Evolutionary conservation across 768 basidiomycete species (phyloP).

Genomic region (Phaeotremella skinneri): DNA sequence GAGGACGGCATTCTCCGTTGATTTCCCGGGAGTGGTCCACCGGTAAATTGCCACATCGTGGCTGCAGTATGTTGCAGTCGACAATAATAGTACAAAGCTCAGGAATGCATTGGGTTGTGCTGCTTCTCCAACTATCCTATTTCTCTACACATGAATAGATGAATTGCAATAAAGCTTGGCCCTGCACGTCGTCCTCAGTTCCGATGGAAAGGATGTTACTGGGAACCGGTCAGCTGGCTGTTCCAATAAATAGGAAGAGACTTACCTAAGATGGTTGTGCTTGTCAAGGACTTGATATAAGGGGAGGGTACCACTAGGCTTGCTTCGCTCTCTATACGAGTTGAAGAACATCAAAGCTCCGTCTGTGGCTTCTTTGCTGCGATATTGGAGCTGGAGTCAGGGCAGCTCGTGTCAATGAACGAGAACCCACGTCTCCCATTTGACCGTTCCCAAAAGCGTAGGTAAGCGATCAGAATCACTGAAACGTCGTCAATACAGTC

Average conservation of each 20-base stretch:
- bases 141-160: background rate
- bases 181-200: background rate
- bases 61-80: no score
- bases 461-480: background rate
- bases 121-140: no score
- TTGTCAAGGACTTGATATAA: background rate
- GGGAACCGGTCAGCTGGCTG: background rate
- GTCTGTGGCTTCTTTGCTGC: background rate
- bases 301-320: background rate
- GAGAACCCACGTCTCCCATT: background rate
- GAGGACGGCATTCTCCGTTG: no score
- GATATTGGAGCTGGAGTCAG: background rate
- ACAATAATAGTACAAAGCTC: no score
- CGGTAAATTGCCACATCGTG: no score
- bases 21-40: no score
- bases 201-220: background rate
- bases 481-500: no score
- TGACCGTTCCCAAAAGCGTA: background rate
- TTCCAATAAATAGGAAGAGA: background rate
- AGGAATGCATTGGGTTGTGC: no score
- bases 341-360: conserved; percentile 1
- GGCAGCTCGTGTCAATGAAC: no score
- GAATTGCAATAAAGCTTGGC: background rate
- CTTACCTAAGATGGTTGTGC: conserved; percentile 1
- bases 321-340: background rate